Percentiles rank a stretch among this genome's conserved stretches.
Conservation (phyloP, 805 yeast species). For the Metschnikowia kunwiensis region DNA sequence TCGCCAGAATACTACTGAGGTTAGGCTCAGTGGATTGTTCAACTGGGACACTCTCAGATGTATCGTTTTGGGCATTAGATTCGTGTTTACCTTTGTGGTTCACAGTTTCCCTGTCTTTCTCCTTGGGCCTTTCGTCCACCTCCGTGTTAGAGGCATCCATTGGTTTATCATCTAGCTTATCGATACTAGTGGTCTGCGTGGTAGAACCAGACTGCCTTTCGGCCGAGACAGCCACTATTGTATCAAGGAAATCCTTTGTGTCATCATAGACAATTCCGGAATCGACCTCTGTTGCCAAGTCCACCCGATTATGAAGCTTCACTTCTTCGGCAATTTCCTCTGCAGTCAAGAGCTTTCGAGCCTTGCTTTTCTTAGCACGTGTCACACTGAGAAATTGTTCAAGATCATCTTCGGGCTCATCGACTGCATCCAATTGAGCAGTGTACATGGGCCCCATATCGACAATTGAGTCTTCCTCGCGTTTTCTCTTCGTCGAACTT, state of each 20-base stretch:
- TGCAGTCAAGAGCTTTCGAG: conserved; percentile 27
- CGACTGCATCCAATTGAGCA: conserved; percentile 21
- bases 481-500: conserved; percentile 10
- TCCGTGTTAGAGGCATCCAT: no score
- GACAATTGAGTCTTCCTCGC: conserved; percentile 24
- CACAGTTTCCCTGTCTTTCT: no score
- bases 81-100: no score
- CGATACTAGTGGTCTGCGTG: no score
- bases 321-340: conserved; percentile 41
- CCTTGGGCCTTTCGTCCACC: no score
- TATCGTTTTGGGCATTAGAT: no score
- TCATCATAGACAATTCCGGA: conserved; percentile 28
- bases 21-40: no score
- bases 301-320: conserved; percentile 20
- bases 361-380: conserved; percentile 26
- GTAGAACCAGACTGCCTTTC: no score
- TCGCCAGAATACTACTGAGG: conserved; percentile 13
- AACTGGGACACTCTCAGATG: no score
- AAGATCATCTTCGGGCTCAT: conserved; percentile 31
- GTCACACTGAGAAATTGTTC: conserved; percentile 30
- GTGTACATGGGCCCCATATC: conserved; percentile 29
- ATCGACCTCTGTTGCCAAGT: conserved; percentile 16
- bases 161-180: no score
- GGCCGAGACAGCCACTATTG: conserved; percentile 11
- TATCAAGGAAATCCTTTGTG: conserved; percentile 39